Conservation (phyloP, 2,329 filamentous ascomycete species). For the Cladosporium sp. region DNA sequence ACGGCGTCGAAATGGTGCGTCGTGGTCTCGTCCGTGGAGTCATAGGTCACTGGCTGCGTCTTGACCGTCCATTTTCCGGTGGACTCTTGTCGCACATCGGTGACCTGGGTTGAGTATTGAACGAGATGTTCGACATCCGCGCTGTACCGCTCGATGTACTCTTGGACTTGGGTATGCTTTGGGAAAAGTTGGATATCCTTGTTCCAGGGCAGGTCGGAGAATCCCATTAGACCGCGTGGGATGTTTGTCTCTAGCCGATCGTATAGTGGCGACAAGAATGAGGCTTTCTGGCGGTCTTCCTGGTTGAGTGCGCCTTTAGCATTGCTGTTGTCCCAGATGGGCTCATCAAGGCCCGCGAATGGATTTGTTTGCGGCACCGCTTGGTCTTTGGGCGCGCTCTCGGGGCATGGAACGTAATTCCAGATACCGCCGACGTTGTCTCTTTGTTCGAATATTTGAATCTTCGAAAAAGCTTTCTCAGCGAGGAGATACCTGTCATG, state of each 20-base stretch:
- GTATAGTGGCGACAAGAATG: constrained; percentile 71
- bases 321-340: constrained; percentile 42
- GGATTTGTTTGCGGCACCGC: constrained; percentile 62
- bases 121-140: constrained; percentile 61
- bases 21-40: constrained; percentile 26
- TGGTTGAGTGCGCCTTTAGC: constrained; percentile 10
- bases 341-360: constrained; percentile 55
- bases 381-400: constrained; percentile 39
- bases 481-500: constrained; percentile 60
- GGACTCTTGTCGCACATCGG: constrained; percentile 43
- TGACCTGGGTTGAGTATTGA: constrained; percentile 63
- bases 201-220: constrained; percentile 54
- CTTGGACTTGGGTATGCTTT: constrained; percentile 59
- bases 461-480: constrained; percentile 61
- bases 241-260: constrained; percentile 81
- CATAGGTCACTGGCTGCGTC: constrained; percentile 30
- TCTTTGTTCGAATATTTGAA: constrained; percentile 80
- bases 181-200: constrained; percentile 66
- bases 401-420: constrained; percentile 59
- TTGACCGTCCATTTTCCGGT: constrained; percentile 53
- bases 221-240: constrained; percentile 72
- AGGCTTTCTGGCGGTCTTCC: constrained; percentile 37
- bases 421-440: constrained; percentile 73
- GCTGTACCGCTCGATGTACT: constrained; percentile 69
- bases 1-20: constrained; percentile 48